A percentile compares a stretch with the other conserved stretches of the same genome.
Evolutionary conservation across 1,284 basidiomycete species (phyloP).

Genomic region (Ceratobasidium sp.): DNA sequence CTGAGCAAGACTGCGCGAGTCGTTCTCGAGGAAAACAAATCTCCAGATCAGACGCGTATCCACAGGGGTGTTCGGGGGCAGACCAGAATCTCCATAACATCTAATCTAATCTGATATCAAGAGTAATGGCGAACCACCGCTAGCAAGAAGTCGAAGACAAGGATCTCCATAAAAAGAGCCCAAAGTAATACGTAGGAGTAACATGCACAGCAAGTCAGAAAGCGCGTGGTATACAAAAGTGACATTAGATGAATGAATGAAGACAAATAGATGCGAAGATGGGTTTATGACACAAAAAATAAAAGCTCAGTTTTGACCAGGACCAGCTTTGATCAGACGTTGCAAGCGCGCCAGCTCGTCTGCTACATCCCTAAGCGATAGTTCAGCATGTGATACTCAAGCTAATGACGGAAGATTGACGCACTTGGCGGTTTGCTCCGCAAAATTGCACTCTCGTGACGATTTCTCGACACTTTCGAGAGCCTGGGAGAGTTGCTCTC

Average conservation of each 20-base stretch:
- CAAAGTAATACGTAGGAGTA: not conserved
- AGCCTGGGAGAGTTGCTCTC: slow-evolving; percentile 50
- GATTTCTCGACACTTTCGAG: slow-evolving; percentile 65
- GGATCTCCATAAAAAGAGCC: slow-evolving; percentile 1
- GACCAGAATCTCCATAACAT: not conserved
- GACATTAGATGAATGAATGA: not conserved
- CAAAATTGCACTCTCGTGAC: slow-evolving; percentile 64
- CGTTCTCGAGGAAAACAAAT: too few species aligned
- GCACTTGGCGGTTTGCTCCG: slow-evolving; percentile 69
- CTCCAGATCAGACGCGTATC: slow-evolving; percentile 38
- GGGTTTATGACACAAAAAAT: too few species aligned
- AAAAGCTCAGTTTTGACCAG: not conserved
- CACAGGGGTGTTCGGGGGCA: slow-evolving; percentile 18
- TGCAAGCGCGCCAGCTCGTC: slow-evolving; percentile 71
- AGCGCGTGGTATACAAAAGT: slow-evolving; percentile 20
- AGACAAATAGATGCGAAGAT: not conserved
- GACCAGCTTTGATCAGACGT: slow-evolving; percentile 68
- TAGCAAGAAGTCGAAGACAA: slow-evolving; percentile 10
- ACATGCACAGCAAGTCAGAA: slow-evolving; percentile 8
- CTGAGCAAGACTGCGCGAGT: too few species aligned
- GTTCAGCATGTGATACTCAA: slow-evolving; percentile 19
- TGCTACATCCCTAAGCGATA: slow-evolving; percentile 61
- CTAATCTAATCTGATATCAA: slow-evolving; percentile 32
- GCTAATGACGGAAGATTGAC: slow-evolving; percentile 50
- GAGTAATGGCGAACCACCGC: not conserved